A percentile compares a stretch with the other conserved stretches of the same genome.
These are phyloP conservation scores for Coemansia sp. DNA, from an alignment of 192 early-diverging fungal species.

Conservation along the genomic window DNA sequence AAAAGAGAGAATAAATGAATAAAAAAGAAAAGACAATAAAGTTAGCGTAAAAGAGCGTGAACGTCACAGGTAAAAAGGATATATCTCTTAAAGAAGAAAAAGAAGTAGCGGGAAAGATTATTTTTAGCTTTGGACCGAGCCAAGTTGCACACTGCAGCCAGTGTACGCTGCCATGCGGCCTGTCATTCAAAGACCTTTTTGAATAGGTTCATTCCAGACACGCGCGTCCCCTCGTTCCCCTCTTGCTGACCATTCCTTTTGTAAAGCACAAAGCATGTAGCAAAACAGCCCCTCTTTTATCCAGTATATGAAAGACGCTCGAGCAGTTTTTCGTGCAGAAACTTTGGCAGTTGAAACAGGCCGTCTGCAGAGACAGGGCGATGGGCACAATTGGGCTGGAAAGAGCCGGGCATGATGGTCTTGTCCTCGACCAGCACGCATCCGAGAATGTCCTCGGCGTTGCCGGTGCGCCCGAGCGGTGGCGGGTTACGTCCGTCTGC, in stretches of 20 bases:
- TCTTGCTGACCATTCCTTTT: not conserved
- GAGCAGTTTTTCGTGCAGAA: constrained; percentile 35
- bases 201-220: not conserved
- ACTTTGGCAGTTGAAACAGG: constrained; percentile 51
- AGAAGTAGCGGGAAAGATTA: not conserved
- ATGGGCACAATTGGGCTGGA: constrained; percentile 44
- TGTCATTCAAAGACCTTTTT: not conserved
- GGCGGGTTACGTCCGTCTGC: constrained; percentile 47
- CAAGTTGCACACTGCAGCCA: not conserved
- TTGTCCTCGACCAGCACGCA: constrained; percentile 39
- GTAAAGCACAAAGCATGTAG: not conserved
- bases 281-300: not conserved
- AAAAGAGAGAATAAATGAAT: constrained; percentile 2
- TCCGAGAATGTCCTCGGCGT: constrained; percentile 49
- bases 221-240: not conserved
- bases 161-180: not conserved
- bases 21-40: constrained; percentile 3
- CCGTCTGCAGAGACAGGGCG: constrained; percentile 41
- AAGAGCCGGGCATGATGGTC: constrained; percentile 28
- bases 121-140: not conserved
- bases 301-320: constrained; percentile 14
- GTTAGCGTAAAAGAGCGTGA: constrained; percentile 6
- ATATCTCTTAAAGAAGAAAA: constrained; percentile 11
- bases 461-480: constrained; percentile 43
- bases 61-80: constrained; percentile 12